These are phyloP conservation scores for Parascedosporium putredinis DNA, from an alignment of 2,329 filamentous ascomycete genomes.

Conservation along the genomic window DNA sequence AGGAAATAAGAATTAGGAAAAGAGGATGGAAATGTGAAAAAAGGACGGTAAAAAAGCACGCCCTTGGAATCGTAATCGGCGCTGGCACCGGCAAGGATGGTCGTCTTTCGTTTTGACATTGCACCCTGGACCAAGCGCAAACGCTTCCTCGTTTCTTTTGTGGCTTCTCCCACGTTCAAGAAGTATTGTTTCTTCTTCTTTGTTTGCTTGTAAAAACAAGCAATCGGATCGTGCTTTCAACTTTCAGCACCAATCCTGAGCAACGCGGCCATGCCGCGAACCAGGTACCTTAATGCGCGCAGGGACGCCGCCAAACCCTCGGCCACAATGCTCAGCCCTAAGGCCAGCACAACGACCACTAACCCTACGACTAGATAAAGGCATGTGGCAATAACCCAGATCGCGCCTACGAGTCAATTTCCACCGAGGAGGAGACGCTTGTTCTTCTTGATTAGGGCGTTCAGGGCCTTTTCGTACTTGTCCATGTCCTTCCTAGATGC, in stretches of 20 bases:
- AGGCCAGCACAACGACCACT: not conserved
- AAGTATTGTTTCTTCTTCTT: no score
- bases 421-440: conserved; percentile 37
- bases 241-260: not conserved
- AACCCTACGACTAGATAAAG: conserved; percentile 10
- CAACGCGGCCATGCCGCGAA: not conserved
- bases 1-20: no score
- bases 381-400: not conserved
- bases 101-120: no score
- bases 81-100: no score
- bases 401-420: not conserved
- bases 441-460: conserved; percentile 50
- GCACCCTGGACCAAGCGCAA: no score
- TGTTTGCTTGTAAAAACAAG: no score
- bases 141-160: no score
- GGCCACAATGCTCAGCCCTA: not conserved
- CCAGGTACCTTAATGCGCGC: not conserved
- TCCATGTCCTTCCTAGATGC: conserved; percentile 49
- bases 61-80: no score
- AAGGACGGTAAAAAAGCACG: no score
- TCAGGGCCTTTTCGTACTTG: conserved; percentile 50
- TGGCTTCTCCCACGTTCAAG: no score
- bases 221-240: not conserved
- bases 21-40: no score
- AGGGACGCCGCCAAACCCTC: not conserved